phyloP scores from a whole-genome alignment of 441 rosid genomes.

The Eutrema salsugineum region DNA sequence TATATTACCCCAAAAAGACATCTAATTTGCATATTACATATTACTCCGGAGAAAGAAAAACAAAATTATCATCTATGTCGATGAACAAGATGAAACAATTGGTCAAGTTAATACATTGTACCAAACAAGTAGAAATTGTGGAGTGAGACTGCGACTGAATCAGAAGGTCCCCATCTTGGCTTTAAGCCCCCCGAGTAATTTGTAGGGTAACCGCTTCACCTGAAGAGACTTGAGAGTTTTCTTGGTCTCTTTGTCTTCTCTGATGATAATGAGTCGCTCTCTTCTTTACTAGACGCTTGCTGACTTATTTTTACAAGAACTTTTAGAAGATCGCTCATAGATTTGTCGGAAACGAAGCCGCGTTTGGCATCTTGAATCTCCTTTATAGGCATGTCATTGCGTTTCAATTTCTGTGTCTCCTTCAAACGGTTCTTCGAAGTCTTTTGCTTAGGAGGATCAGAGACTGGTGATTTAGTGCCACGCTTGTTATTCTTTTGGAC shows the following conservation, averaged over 20 bases:
- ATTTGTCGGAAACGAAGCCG: not conserved
- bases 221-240: conserved; percentile 33
- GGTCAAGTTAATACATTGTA: not conserved
- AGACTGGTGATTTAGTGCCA: not conserved
- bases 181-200: not conserved
- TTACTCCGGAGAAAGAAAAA: not conserved
- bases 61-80: conserved; percentile 5
- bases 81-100: not conserved
- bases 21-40: not conserved
- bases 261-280: not conserved
- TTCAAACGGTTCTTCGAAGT: conserved; percentile 22
- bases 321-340: conserved; percentile 18
- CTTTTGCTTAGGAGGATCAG: conserved; percentile 28
- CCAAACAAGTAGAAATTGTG: not conserved
- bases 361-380: conserved; percentile 7
- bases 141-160: not conserved
- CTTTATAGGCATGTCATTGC: not conserved
- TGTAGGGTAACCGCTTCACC: not conserved
- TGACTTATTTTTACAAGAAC: conserved; percentile 20
- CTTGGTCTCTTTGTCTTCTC: conserved; percentile 9
- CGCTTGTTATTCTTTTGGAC: conserved; percentile 15
- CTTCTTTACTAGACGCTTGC: conserved; percentile 8
- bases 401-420: conserved; percentile 15
- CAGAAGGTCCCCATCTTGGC: not conserved
- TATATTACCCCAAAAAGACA: too few relatives aligned